Percentiles rank a stretch among this genome's conserved stretches.
phyloP scores from a whole-genome alignment of 345 rosid species.

The Nephelium lappaceum region DNA sequence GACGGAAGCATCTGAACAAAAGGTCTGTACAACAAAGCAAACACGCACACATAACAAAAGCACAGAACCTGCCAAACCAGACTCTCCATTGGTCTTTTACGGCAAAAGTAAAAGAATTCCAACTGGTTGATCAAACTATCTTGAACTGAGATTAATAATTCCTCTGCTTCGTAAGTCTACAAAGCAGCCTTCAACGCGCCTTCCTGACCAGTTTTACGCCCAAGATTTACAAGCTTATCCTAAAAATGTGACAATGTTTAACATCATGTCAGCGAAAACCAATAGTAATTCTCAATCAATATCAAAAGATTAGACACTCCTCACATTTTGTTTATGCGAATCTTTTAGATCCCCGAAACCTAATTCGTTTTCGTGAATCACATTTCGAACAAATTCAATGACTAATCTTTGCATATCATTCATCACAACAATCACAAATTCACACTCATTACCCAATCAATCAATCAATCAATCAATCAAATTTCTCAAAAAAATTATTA shows the following conservation, averaged over 20 bases:
- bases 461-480: background rate
- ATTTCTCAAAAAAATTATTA: background rate
- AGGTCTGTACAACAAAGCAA: constrained; percentile 27
- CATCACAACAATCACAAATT: background rate
- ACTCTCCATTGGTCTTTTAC: constrained; percentile 9
- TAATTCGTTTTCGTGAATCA: background rate
- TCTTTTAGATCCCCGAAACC: background rate
- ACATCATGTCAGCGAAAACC: background rate
- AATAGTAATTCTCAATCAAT: background rate
- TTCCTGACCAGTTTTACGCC: constrained; percentile 20
- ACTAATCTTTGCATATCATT: background rate
- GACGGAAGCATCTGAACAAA: constrained; percentile 16
- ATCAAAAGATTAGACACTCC: background rate
- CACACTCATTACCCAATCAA: background rate
- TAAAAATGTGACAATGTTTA: constrained; percentile 16
- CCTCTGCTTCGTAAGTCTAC: constrained; percentile 24
- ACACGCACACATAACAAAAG: constrained; percentile 20
- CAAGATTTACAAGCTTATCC: constrained; percentile 16
- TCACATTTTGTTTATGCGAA: no score
- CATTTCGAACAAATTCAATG: background rate
- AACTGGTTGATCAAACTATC: background rate
- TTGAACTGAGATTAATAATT: background rate
- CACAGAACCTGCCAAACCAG: constrained; percentile 21
- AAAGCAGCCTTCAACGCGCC: constrained; percentile 26
- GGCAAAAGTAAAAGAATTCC: constrained; percentile 10